A percentile compares a stretch with the other conserved stretches of the same genome.
Conservation (phyloP, 2,329 filamentous ascomycete species). For the Aquanectria penicillioides region DNA sequence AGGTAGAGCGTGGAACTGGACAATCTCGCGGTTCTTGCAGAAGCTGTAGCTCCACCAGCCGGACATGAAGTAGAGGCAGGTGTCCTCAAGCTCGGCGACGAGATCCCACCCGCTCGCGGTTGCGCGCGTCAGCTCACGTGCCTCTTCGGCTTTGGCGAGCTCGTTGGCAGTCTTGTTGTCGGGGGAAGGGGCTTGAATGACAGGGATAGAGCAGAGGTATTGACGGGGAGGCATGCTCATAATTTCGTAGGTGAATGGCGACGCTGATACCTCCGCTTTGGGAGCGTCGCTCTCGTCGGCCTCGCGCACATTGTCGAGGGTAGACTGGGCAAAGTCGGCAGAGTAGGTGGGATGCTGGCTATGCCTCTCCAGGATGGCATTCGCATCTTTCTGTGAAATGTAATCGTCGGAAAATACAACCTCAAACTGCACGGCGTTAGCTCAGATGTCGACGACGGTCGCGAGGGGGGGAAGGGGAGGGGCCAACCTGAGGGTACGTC, state of each 20-base stretch:
- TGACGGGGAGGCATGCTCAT: conserved; percentile 75
- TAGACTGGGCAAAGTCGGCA: conserved; percentile 52
- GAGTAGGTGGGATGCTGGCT: conserved; percentile 50
- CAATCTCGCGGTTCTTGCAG: conserved; percentile 87
- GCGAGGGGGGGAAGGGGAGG: conserved; percentile 6
- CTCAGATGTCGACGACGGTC: conserved; percentile 13
- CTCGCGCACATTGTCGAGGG: conserved; percentile 47
- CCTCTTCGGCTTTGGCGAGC: conserved; percentile 77
- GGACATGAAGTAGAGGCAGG: conserved; percentile 82
- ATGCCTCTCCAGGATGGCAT: conserved; percentile 63
- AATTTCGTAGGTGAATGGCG: conserved; percentile 71
- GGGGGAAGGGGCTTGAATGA: conserved; percentile 66
- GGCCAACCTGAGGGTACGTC: conserved; percentile 82
- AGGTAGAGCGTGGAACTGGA: conserved; percentile 88
- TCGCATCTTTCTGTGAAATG: conserved; percentile 76
- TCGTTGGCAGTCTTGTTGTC: conserved; percentile 75
- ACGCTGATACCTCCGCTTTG: conserved; percentile 18
- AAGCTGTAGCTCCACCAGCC: conserved; percentile 98
- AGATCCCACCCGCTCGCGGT: conserved; percentile 83
- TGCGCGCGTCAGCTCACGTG: conserved; percentile 81
- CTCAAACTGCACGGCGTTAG: conserved; percentile 71
- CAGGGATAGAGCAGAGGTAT: conserved; percentile 87
- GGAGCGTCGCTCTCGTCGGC: conserved; percentile 41
- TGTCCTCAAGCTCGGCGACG: conserved; percentile 79
- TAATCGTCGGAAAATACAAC: conserved; percentile 79